These are phyloP conservation scores for Candida ulmi DNA, from an alignment of 805 yeast species.

Conservation along the genomic window DNA sequence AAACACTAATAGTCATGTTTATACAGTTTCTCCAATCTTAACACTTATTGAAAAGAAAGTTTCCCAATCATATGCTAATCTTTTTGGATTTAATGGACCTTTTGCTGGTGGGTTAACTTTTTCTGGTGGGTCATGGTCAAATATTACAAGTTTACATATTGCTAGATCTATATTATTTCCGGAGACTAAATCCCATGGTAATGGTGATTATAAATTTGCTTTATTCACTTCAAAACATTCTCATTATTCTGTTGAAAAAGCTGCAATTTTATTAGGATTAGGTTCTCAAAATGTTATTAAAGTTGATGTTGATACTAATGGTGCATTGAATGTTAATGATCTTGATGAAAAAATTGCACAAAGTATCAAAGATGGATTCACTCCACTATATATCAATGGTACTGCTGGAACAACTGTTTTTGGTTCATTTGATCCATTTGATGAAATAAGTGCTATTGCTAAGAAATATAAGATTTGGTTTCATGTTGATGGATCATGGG, in stretches of 20 bases:
- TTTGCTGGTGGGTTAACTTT: slow-evolving; percentile 79
- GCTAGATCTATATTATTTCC: slow-evolving; percentile 67
- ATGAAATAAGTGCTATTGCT: slow-evolving; percentile 48
- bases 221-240: slow-evolving; percentile 67
- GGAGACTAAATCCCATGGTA: slow-evolving; percentile 62
- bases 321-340: slow-evolving; percentile 47
- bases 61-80: slow-evolving; percentile 58
- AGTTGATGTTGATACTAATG: slow-evolving; percentile 50
- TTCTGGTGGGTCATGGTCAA: slow-evolving; percentile 86
- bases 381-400: slow-evolving; percentile 72
- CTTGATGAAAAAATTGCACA: slow-evolving; percentile 40
- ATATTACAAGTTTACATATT: slow-evolving; percentile 70
- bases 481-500: slow-evolving; percentile 90
- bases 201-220: slow-evolving; percentile 49
- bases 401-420: slow-evolving; percentile 90
- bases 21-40: slow-evolving; percentile 76
- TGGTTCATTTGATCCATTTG: slow-evolving; percentile 74
- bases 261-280: slow-evolving; percentile 70
- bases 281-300: slow-evolving; percentile 62
- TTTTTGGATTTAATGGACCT: slow-evolving; percentile 52
- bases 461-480: slow-evolving; percentile 59
- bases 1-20: slow-evolving; percentile 83
- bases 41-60: slow-evolving; percentile 69
- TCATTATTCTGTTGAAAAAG: slow-evolving; percentile 77
- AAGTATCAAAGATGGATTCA: slow-evolving; percentile 47